These are phyloP conservation scores for Kuraishia capsulata DNA, from an alignment of 805 yeast species.

Conservation along the genomic window DNA sequence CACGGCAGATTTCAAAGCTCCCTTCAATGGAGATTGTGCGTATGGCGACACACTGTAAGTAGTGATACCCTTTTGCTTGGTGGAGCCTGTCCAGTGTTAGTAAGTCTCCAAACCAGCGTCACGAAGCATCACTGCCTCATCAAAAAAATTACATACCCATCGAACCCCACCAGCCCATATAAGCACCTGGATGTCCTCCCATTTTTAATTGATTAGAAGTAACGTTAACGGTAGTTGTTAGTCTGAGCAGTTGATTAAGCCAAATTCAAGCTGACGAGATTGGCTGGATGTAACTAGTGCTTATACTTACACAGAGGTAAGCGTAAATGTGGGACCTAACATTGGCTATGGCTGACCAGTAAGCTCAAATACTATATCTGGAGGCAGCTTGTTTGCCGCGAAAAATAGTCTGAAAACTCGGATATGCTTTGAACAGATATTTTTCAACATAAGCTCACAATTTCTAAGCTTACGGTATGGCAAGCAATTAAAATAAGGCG, in stretches of 20 bases:
- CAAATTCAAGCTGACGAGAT: too few species aligned
- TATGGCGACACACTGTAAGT: slow-evolving; percentile 88
- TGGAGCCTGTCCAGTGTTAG: slow-evolving; percentile 34
- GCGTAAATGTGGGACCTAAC: not conserved
- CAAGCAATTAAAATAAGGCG: too few species aligned
- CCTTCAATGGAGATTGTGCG: slow-evolving; percentile 89
- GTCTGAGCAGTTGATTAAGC: too few species aligned
- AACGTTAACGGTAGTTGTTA: too few species aligned
- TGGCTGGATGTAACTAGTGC: slow-evolving; percentile 1
- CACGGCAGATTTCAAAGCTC: slow-evolving; percentile 73
- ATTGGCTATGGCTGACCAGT: too few species aligned
- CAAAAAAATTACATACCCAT: slow-evolving; percentile 42
- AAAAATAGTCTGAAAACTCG: too few species aligned
- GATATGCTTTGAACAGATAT: too few species aligned
- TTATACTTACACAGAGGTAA: not conserved
- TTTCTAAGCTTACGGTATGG: too few species aligned
- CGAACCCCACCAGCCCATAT: slow-evolving; percentile 98
- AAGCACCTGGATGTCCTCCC: slow-evolving; percentile 69
- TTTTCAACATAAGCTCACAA: too few species aligned
- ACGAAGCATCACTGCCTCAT: slow-evolving; percentile 1
- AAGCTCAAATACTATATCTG: too few species aligned
- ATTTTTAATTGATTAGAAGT: slow-evolving; percentile 28
- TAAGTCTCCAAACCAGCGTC: not conserved
- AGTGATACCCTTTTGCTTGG: slow-evolving; percentile 78
- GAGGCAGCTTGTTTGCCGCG: too few species aligned